These are phyloP conservation scores for Ogataea pignaliae DNA, from an alignment of 805 yeast genomes.

Conservation along the genomic window DNA sequence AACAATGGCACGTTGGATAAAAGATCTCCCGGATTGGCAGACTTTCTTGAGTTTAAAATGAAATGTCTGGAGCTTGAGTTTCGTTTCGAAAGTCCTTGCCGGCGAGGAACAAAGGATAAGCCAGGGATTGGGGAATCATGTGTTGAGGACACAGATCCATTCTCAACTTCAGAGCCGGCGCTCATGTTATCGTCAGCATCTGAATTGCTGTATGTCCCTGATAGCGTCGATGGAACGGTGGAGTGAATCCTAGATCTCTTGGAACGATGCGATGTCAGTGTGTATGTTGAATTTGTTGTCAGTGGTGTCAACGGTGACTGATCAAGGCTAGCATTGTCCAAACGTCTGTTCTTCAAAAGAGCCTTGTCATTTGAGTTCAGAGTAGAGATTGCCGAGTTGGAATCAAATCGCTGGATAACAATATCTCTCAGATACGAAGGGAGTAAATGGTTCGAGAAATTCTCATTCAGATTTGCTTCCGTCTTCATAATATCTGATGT, in stretches of 20 bases:
- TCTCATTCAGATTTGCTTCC: slow-evolving; percentile 60
- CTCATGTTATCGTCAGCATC: slow-evolving; percentile 23
- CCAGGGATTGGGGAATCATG: too few relatives aligned
- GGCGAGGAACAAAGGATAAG: too few relatives aligned
- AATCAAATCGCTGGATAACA: slow-evolving; percentile 7
- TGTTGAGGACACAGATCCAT: too few relatives aligned
- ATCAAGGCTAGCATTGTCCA: too few relatives aligned
- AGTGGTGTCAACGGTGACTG: too few relatives aligned
- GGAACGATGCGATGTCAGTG: too few relatives aligned
- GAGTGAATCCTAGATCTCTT: too few relatives aligned
- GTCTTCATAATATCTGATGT: slow-evolving; percentile 77
- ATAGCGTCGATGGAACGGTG: not conserved
- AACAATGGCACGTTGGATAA: slow-evolving; percentile 71
- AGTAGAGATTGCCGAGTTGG: not conserved
- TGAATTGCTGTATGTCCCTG: slow-evolving; percentile 6
- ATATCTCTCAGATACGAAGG: slow-evolving; percentile 63
- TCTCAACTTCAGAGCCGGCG: slow-evolving; percentile 10
- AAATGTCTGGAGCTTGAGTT: slow-evolving; percentile 39
- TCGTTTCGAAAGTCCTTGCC: not conserved
- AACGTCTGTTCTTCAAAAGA: not conserved
- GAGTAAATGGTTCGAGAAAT: slow-evolving; percentile 37
- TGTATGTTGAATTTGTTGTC: too few relatives aligned
- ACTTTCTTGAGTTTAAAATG: slow-evolving; percentile 48
- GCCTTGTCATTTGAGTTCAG: not conserved
- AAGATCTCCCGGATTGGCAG: slow-evolving; percentile 79